These are phyloP conservation scores for Cadophora sp. DNA, from an alignment of 2,329 filamentous ascomycete species.

Conservation along the genomic window DNA sequence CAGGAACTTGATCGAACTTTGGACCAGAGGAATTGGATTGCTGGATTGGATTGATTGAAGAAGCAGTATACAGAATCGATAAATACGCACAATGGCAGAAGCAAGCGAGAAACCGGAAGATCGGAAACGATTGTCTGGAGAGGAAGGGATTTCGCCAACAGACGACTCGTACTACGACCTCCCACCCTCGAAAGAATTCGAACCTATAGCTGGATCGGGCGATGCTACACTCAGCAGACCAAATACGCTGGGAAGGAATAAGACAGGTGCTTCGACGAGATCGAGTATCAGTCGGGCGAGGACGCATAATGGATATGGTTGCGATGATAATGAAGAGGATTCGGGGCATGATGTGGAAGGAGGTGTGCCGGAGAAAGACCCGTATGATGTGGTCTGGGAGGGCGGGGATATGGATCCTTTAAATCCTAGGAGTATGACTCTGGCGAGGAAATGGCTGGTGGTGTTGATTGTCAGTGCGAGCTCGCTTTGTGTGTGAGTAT, in stretches of 20 bases:
- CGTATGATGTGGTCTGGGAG: conserved; percentile 78
- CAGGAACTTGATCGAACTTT: background rate
- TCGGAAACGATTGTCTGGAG: conserved; percentile 11
- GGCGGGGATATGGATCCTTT: conserved; percentile 72
- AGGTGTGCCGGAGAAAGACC: conserved; percentile 47
- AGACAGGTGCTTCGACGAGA: background rate
- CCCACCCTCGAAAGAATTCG: conserved; percentile 33
- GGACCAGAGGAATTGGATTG: background rate
- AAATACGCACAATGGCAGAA: conserved; percentile 15
- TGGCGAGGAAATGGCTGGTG: conserved; percentile 78
- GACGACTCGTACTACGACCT: conserved; percentile 23
- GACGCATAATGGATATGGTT: conserved; percentile 46
- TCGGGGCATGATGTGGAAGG: conserved; percentile 24
- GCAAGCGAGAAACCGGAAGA: conserved; percentile 19
- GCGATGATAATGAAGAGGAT: conserved; percentile 39
- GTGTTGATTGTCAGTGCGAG: conserved; percentile 75
- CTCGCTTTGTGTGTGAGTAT: conserved; percentile 83
- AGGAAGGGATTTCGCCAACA: conserved; percentile 17
- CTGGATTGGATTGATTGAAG: no score
- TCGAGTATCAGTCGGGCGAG: conserved; percentile 33
- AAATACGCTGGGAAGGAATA: conserved; percentile 20
- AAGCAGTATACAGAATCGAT: no score
- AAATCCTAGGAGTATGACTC: conserved; percentile 74
- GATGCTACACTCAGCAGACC: conserved; percentile 23
- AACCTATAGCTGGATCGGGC: conserved; percentile 28